phyloP scores from a whole-genome alignment of 78 protist species.

The Creolimax fragrantissima region DNA sequence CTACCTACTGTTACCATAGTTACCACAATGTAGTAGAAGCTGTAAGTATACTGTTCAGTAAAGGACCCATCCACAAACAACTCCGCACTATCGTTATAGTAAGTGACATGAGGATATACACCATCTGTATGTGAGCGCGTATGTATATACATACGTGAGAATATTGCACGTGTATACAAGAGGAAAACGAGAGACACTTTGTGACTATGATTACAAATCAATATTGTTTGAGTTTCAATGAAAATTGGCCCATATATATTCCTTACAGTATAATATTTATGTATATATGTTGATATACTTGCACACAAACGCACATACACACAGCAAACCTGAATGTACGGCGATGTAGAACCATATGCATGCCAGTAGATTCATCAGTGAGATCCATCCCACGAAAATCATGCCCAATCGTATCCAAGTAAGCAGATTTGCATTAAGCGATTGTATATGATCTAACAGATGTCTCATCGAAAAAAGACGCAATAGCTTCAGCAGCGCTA shows the following conservation, averaged over 20 bases:
- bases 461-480: neutral
- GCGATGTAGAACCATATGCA: neutral
- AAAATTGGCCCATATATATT: neutral
- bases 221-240: neutral
- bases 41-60: neutral
- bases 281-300: neutral
- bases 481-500: neutral
- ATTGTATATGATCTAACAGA: neutral
- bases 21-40: neutral
- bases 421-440: neutral
- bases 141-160: neutral
- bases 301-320: neutral
- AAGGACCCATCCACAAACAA: neutral
- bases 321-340: neutral
- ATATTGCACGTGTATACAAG: too few relatives aligned
- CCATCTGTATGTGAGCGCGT: neutral
- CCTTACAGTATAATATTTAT: neutral
- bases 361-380: neutral
- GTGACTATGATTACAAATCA: too few relatives aligned
- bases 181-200: too few relatives aligned
- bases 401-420: neutral
- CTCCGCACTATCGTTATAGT: neutral
- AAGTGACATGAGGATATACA: neutral
- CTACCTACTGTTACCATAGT: neutral
- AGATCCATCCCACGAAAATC: neutral